Evolutionary conservation across 176 grass and related monocot genomes (phyloP), one percentile per base, ranked within the genome.

Genomic region (Aegilops umbellulata): DNA sequence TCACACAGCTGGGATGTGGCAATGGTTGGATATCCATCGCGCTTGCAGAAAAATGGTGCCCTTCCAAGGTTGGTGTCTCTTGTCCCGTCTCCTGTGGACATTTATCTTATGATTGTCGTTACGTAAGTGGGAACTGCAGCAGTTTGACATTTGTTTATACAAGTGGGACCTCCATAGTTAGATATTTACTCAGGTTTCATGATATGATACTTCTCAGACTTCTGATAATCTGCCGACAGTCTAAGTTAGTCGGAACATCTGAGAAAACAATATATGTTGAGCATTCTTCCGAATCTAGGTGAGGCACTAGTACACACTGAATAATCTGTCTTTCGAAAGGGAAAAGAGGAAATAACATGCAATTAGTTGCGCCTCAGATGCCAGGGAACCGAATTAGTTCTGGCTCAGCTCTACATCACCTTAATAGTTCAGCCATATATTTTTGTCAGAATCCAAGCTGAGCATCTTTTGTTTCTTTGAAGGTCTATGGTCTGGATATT

Each of bases 1-100:
- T 95, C 16, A 80, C 96, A 32, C 92, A 95, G 82, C 84, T 95
- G 65, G 96, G 96, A 30, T 95, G 93, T 81, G 96, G 96, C 80
- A 95, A 98, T 39, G 96, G 96, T 81, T 98, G 96, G 96, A 98
- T 95, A 86, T 98, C 96, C 34, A 98, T 98, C 86, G 93, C 93
- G 46, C 92, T 98, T 77, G 93, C 93, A 62, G 83, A 94, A 78
- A 98, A 94, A 42, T 98, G 93, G 96, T 92, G 80, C 66, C 93
- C 93, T 72, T 83, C 51, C 8, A 98, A 98, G 96, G 96, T 98
- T 86, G 58, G 35, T 38, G 44, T 74, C 58, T 76, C 16, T 81
- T 61, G 30, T 81, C 31, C 64, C 42, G 42, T 46, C 42, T 46
- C 42, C 12, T 41, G 0, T 86, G 14, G 7, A 23, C 22, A 86